These are phyloP conservation scores for Marchantia paleacea DNA, from an alignment of 225 moss, liverwort and hornwort species.

Conservation along the genomic window DNA sequence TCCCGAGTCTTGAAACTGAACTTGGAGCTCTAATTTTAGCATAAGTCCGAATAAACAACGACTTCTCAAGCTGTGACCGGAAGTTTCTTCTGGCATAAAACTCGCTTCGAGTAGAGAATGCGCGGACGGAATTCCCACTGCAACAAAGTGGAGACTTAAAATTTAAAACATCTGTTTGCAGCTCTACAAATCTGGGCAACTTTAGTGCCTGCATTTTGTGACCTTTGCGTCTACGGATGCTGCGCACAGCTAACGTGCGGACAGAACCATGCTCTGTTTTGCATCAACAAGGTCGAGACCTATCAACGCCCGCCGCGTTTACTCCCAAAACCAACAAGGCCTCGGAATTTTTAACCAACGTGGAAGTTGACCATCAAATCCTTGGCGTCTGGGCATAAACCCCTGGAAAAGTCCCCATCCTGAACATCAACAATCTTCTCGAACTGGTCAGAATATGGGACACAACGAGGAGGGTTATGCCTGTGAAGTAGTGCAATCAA, in stretches of 20 bases:
- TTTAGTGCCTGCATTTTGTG: conserved; percentile 1
- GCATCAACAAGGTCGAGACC: background rate
- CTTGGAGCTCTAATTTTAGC: background rate
- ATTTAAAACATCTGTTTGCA: background rate
- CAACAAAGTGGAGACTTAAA: background rate
- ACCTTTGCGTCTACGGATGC: background rate
- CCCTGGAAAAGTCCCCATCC: background rate
- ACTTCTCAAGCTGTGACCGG: background rate
- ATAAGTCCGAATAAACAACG: background rate
- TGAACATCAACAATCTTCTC: background rate
- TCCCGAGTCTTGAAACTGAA: background rate
- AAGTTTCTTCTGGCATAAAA: background rate
- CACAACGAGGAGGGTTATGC: no score
- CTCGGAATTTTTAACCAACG: background rate
- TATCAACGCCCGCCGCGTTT: no score
- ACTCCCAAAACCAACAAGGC: no score
- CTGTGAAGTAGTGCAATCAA: background rate
- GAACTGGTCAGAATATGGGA: background rate
- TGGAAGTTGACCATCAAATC: background rate
- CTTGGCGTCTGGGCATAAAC: background rate
- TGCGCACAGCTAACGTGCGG: background rate
- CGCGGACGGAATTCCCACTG: background rate
- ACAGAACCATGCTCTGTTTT: background rate
- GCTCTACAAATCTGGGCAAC: background rate
- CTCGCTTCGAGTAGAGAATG: background rate